Evolutionary conservation across 352 stramenopile genomes (phyloP).

Genomic region (Phytophthora fragariaefolia): DNA sequence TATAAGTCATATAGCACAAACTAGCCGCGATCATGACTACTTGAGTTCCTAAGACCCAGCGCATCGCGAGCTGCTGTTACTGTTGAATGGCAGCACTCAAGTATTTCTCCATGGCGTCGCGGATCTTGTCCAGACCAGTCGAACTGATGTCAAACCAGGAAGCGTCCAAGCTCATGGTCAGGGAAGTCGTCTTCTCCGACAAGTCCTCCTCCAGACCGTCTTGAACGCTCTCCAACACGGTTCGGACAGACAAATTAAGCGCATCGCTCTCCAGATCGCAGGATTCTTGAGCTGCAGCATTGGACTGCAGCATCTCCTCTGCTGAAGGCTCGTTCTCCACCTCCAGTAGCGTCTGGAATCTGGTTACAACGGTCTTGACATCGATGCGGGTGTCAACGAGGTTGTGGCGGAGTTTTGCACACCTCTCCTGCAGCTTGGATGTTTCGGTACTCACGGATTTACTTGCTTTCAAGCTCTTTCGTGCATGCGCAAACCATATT

Average conservation of each 20-base stretch:
- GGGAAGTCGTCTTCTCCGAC: constrained; percentile 3
- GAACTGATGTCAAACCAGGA: constrained; percentile 45
- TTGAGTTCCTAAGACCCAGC: too few species aligned
- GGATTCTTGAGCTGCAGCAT: neutral
- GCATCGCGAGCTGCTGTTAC: too few species aligned
- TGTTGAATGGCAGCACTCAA: constrained; percentile 28
- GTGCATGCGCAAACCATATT: constrained; percentile 26
- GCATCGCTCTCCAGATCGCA: constrained; percentile 9
- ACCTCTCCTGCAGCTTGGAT: constrained; percentile 27
- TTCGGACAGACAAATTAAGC: constrained; percentile 23
- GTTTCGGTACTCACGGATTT: neutral
- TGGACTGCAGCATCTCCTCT: constrained; percentile 31
- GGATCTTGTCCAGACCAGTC: constrained; percentile 34
- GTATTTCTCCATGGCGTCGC: constrained; percentile 26
- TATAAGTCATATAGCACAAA: too few species aligned
- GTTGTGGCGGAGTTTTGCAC: constrained; percentile 35
- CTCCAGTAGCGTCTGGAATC: constrained; percentile 31
- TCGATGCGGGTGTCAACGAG: constrained; percentile 5
- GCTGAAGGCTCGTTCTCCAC: constrained; percentile 17
- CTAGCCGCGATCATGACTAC: too few species aligned
- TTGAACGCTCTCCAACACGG: constrained; percentile 33
- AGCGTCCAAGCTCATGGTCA: constrained; percentile 27
- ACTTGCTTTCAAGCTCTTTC: neutral
- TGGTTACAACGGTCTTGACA: constrained; percentile 22
- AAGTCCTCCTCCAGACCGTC: constrained; percentile 32